Evolutionary conservation across 1,139 yeast species (phyloP).

Genomic region (Candida tetrigidarum): DNA sequence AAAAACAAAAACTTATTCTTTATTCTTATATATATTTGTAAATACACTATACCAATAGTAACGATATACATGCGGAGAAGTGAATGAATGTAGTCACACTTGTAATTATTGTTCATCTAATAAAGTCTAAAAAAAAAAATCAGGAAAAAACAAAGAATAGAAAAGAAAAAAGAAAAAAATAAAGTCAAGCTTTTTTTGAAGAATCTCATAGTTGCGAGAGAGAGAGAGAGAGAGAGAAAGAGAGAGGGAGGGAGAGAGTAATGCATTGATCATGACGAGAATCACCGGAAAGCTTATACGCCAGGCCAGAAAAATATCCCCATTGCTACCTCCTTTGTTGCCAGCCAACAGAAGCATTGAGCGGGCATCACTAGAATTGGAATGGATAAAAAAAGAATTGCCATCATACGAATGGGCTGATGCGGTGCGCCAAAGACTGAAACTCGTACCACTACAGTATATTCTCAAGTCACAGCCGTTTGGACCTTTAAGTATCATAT

Average conservation of each 20-base stretch:
- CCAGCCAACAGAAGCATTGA: constrained; percentile 33
- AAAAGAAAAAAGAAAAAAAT: no score
- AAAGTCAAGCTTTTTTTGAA: no score
- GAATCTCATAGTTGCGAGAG: no score
- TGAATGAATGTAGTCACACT: no score
- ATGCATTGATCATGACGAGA: no score
- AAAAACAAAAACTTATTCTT: no score
- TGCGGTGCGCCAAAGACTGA: constrained; percentile 44
- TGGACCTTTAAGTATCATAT: constrained; percentile 63
- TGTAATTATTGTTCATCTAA: no score
- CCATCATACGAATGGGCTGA: constrained; percentile 37
- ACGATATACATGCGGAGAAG: no score
- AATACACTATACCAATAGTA: no score
- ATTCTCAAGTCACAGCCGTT: constrained; percentile 88
- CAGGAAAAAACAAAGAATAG: not conserved
- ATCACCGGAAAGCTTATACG: constrained; percentile 32
- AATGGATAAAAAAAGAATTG: constrained; percentile 46
- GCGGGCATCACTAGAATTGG: constrained; percentile 38
- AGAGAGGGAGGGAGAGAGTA: no score
- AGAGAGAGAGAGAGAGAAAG: no score
- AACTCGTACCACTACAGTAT: constrained; percentile 76
- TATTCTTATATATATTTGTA: constrained; percentile 5
- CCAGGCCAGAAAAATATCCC: constrained; percentile 30
- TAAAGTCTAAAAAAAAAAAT: no score
- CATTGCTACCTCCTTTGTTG: constrained; percentile 37